Base-by-base conservation (phyloP, 1,284 basidiomycete genomes). In the Chondrostereum purpureum region DNA sequence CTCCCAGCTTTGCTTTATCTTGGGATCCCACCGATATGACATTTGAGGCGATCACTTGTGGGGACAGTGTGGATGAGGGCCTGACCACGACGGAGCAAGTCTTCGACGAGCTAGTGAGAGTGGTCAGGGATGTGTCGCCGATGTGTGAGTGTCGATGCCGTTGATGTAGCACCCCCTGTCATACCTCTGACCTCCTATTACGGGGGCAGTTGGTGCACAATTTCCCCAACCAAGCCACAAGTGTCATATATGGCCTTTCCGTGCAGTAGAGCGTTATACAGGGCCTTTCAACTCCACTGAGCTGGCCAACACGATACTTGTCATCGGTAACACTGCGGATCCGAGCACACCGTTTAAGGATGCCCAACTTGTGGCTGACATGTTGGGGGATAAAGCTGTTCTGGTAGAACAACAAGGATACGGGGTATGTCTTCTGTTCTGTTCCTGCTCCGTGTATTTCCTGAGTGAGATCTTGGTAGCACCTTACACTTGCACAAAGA, bases 311-410 rank as follows among this genome's bases (percentile, higher is more conserved):
- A 27, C 43, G 8, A 37, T 44, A 13, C 18, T 44, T 3, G 43
- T 44, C 35, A 36, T 44, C 10, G 43, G 43, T 5, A 44, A 44
- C 34, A 44, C 31, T 10, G 43, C 41, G 13, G 41, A 43, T 27
- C 41, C 41, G 11, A 31, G 18, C 16, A 43, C 41, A 3, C 41
- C 41, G 12, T 43, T 43, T 24, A 17, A 43, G 41, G 27, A 43
- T 31, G 41, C 41, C 14, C 24, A 43, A 24, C 27, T 33, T 24
- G 27, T 43, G 21, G 41, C 41, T 11, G 41, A 43, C 18, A 23
- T 43, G 41, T 24, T 43, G 11, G 41, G 41, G 6, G 41, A 43
- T 18, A 43, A 24, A 16, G 41, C 41, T 13, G 27, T 43, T n/a
- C 20, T 43, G 14, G 12, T 43, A 6, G 27, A 43, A 24, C 41